Evolutionary conservation across 2,329 filamentous ascomycete species (phyloP).

Genomic region (Alternaria sp.): DNA sequence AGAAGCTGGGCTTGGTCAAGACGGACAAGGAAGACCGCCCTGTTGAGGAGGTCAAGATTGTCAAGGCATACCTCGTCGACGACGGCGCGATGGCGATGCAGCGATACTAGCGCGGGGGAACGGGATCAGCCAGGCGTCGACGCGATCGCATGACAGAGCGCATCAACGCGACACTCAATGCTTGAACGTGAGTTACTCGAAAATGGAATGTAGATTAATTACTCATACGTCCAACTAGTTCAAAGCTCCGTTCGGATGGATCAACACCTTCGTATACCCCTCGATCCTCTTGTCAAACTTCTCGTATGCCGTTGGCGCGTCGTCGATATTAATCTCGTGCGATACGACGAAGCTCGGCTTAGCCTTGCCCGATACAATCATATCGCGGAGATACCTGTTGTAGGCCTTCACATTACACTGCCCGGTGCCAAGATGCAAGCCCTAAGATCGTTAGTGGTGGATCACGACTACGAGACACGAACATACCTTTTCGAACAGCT

Average conservation of each 20-base stretch:
- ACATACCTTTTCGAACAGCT: constrained; percentile 69
- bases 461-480: neutral
- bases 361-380: constrained; percentile 69
- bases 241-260: constrained; percentile 65
- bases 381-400: constrained; percentile 69
- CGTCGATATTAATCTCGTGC: constrained; percentile 68
- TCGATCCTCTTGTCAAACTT: constrained; percentile 72
- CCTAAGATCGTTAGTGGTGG: constrained; percentile 47
- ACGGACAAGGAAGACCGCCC: constrained; percentile 83
- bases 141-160: neutral
- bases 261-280: constrained; percentile 71
- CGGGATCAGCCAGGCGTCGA: neutral
- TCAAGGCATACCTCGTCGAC: constrained; percentile 73
- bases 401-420: constrained; percentile 74
- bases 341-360: constrained; percentile 72
- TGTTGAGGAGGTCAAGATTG: constrained; percentile 79
- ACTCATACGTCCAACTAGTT: constrained; percentile 21
- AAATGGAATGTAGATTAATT: neutral
- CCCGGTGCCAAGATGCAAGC: constrained; percentile 65
- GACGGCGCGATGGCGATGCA: constrained; percentile 55
- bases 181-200: constrained; percentile 2
- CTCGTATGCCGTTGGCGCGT: constrained; percentile 65
- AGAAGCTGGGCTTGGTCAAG: constrained; percentile 86
- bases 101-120: constrained; percentile 1
- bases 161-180: neutral